A percentile compares a stretch with the other conserved stretches of the same genome.
These are phyloP conservation scores for Rhodotorula diobovata DNA, from an alignment of 768 basidiomycete genomes.

Conservation along the genomic window DNA sequence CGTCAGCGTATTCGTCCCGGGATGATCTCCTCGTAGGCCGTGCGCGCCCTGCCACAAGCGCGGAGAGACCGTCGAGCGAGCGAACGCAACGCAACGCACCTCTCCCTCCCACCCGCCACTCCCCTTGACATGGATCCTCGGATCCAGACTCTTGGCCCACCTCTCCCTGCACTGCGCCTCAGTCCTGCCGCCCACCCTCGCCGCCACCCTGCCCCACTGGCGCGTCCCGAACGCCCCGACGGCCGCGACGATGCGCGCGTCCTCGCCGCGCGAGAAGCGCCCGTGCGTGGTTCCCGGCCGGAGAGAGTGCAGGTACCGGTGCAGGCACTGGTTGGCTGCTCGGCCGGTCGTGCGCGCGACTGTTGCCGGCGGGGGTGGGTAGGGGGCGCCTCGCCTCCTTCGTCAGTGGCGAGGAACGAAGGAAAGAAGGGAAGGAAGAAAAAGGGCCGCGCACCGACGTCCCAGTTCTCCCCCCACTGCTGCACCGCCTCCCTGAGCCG, in stretches of 20 bases:
- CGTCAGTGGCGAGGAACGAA: too few relatives aligned
- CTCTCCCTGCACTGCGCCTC: conserved; percentile 39
- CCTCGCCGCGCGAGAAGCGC: conserved; percentile 27
- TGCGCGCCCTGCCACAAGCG: too few relatives aligned
- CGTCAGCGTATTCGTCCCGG: too few relatives aligned
- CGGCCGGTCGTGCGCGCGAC: conserved; percentile 16
- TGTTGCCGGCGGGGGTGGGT: not conserved
- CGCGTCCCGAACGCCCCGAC: conserved; percentile 6
- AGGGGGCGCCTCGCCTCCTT: too few relatives aligned
- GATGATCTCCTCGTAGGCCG: too few relatives aligned
- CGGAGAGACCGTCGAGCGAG: not conserved
- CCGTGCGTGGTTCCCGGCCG: conserved; percentile 25
- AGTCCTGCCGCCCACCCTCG: conserved; percentile 18
- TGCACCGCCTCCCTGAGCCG: conserved; percentile 13
- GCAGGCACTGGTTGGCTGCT: conserved; percentile 23
- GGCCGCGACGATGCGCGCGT: conserved; percentile 14
- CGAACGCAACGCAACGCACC: conserved; percentile 1
- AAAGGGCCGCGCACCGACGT: conserved; percentile 24
- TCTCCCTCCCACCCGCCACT: conserved; percentile 28
- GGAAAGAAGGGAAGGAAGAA: too few relatives aligned
- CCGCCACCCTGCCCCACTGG: conserved; percentile 21
- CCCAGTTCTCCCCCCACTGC: conserved; percentile 36
- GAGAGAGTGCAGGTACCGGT: conserved; percentile 30
- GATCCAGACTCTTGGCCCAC: conserved; percentile 33
- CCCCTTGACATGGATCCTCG: not conserved